Conservation (phyloP, 768 basidiomycete genomes). For the Termitomyces heimii region DNA sequence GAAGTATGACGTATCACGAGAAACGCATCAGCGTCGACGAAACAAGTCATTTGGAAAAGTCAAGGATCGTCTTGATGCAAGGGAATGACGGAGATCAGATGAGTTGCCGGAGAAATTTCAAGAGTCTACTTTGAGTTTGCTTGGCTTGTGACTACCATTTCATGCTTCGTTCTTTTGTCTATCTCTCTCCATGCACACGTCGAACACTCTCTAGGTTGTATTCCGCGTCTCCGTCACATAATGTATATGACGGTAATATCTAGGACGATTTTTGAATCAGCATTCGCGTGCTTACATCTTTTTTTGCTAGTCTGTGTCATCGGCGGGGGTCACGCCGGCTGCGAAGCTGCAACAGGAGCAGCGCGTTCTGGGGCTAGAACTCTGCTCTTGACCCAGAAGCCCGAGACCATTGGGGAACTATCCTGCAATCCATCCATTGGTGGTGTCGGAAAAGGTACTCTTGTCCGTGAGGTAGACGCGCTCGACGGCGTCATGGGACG, state of each 20-base stretch:
- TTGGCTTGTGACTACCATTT: background rate
- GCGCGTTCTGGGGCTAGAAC: slow-evolving; percentile 82
- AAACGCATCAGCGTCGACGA: background rate
- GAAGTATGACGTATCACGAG: too few relatives aligned
- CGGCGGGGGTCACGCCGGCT: slow-evolving; percentile 91
- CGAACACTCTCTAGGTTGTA: slow-evolving; percentile 8
- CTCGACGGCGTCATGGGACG: slow-evolving; percentile 82
- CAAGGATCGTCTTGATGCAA: background rate
- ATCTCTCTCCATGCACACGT: slow-evolving; percentile 9
- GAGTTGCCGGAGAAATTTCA: background rate
- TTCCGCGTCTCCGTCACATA: background rate
- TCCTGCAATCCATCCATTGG: slow-evolving; percentile 94
- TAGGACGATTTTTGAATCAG: background rate
- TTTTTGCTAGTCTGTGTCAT: slow-evolving; percentile 64
- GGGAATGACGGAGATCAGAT: background rate
- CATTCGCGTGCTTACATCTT: background rate
- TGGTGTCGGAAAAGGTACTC: slow-evolving; percentile 86
- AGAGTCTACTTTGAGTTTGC: too few relatives aligned
- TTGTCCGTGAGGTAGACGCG: slow-evolving; percentile 90
- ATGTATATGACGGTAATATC: slow-evolving; percentile 11
- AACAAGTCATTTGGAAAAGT: background rate
- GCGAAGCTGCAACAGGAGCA: slow-evolving; percentile 84
- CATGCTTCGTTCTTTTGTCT: slow-evolving; percentile 8
- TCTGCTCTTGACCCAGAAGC: slow-evolving; percentile 72
- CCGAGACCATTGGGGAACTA: slow-evolving; percentile 75